Base-by-base conservation (phyloP, 441 rosid species). In the Heliophila coronopifolia region DNA sequence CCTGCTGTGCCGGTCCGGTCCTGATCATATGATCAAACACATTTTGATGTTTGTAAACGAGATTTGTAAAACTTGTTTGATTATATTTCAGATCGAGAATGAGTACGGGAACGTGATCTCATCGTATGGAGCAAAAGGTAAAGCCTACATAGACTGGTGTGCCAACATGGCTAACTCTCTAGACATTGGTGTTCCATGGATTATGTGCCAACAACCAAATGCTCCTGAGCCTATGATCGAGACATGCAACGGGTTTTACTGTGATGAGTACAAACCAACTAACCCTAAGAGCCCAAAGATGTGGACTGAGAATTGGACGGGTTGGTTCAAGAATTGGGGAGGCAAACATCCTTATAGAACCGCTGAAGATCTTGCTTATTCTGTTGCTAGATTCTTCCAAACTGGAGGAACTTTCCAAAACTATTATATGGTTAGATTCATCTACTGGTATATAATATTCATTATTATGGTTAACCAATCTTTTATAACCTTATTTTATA, bases 361-460 rank as follows among this genome's bases (percentile, higher is more conserved):
- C 6, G 69, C 80, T 0, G 88, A 84, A 44, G 94, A 86, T 64
- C 23, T 79, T 37, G 90, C 94, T 0, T 86, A 52, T 41, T 34
- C 90, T 10, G 80, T 84, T 35, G 90, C 82, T 5, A 70, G 84
- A 24, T 83, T 79, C 48, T 76, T 61, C 53, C 86, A 81, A 50
- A 30, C 1, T 7, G 72, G 79, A 5, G 93, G 96, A 23, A 65
- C 79, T 4, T 42, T 77, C 28, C 78, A 77, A 13, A 85, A 82
- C 9, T 85, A 86, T 34, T 86, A 83, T 53, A 83, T 83, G 96
- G 95, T 81, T 9, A 14, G n/a, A n/a, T n/a, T n/a, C n/a, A n/a
- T n/a, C n/a, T n/a, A n/a, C n/a, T n/a, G n/a, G n/a, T n/a, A n/a
- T n/a, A n/a, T n/a, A n/a, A n/a, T n/a, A n/a, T n/a, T n/a, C n/a